These are phyloP conservation scores for Aphanomyces stellatus DNA, from an alignment of 352 stramenopile species.

Conservation along the genomic window DNA sequence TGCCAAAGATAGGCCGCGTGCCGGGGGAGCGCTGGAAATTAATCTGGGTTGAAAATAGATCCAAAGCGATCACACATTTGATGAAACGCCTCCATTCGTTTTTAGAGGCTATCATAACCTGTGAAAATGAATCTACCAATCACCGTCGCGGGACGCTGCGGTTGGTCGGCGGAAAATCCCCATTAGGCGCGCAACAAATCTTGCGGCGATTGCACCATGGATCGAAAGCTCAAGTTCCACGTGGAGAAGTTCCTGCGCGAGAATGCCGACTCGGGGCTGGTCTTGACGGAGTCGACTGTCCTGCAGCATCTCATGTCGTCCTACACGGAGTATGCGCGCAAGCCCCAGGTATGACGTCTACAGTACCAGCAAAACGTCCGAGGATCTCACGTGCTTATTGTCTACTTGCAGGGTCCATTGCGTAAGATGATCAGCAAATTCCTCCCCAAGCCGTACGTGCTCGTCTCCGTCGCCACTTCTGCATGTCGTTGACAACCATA, in stretches of 20 bases:
- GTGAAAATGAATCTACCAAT: background rate
- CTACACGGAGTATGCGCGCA: constrained; percentile 81
- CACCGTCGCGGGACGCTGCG: background rate
- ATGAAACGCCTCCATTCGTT: no score
- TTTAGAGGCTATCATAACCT: no score
- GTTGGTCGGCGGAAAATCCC: background rate
- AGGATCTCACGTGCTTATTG: background rate
- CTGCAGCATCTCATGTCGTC: constrained; percentile 54
- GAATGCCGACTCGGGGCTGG: constrained; percentile 51
- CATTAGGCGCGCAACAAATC: background rate
- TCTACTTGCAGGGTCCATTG: constrained; percentile 45
- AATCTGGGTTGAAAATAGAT: background rate
- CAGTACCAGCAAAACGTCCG: background rate
- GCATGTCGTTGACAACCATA: background rate
- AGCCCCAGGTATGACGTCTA: constrained; percentile 34
- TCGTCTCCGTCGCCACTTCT: constrained; percentile 19
- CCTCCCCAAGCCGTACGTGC: constrained; percentile 43
- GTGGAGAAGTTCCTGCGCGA: constrained; percentile 76
- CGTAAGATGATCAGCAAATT: constrained; percentile 65
- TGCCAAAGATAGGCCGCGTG: no score
- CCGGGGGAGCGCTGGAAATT: no score
- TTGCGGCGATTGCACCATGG: no score
- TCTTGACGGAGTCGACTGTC: constrained; percentile 51
- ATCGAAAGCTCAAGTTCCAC: constrained; percentile 83
- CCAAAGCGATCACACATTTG: background rate